These are phyloP conservation scores for Fagopyrum tataricum DNA, from an alignment of 148 eudicot species.

Conservation along the genomic window DNA sequence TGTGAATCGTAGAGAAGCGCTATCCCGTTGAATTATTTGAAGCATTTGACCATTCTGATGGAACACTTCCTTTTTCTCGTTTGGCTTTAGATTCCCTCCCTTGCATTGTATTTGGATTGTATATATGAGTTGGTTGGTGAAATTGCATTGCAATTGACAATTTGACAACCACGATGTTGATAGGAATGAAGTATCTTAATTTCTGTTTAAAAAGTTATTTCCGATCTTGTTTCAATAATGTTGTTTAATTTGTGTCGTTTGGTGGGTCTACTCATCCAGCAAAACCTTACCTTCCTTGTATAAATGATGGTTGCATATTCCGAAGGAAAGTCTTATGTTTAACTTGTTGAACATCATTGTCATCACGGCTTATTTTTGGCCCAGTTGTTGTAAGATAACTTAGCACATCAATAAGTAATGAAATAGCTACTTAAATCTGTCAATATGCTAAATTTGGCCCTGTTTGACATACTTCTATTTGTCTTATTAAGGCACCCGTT, in stretches of 20 bases:
- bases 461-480: too few species aligned
- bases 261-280: background rate
- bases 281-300: background rate
- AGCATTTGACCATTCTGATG: conserved; percentile 1
- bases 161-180: background rate
- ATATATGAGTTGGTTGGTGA: background rate
- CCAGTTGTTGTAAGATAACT: background rate
- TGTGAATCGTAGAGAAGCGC: background rate
- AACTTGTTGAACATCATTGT: background rate
- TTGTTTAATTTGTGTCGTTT: background rate
- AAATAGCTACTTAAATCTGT: background rate
- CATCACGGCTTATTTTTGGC: background rate
- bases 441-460: background rate
- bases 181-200: background rate
- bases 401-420: background rate
- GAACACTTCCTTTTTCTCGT: background rate
- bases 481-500: background rate
- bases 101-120: background rate
- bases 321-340: background rate
- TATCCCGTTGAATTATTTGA: background rate
- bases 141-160: background rate
- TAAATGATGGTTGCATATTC: background rate
- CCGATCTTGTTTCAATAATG: background rate
- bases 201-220: background rate
- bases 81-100: background rate